These are phyloP conservation scores for Saturnispora halmiae DNA, from an alignment of 805 yeast genomes.

Conservation along the genomic window DNA sequence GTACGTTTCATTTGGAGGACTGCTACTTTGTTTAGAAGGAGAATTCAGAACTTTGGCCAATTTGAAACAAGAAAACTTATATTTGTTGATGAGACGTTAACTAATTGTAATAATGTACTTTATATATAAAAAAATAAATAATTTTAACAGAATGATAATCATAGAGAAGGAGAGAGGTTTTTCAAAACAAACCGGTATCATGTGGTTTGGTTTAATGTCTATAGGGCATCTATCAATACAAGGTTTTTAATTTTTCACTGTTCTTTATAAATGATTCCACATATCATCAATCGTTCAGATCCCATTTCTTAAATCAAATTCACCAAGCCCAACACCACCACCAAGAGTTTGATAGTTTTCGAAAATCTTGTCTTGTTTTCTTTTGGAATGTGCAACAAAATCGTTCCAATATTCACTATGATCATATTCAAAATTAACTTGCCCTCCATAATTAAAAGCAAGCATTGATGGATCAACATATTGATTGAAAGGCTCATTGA, in stretches of 20 bases:
- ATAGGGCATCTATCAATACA: too few species aligned
- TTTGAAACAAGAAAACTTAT: slow-evolving; percentile 90
- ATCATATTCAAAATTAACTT: slow-evolving; percentile 70
- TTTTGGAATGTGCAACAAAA: slow-evolving; percentile 49
- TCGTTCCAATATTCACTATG: slow-evolving; percentile 79
- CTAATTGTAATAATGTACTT: too few species aligned
- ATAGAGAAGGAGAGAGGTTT: too few species aligned
- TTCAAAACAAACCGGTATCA: too few species aligned
- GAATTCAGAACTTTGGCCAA: slow-evolving; percentile 80
- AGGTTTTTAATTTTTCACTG: too few species aligned
- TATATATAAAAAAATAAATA: too few species aligned
- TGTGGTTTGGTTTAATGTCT: too few species aligned
- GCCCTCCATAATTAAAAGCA: slow-evolving; percentile 78
- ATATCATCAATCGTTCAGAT: too few species aligned
- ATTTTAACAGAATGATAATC: not conserved
- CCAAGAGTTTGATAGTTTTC: slow-evolving; percentile 68
- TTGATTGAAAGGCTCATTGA: slow-evolving; percentile 77
- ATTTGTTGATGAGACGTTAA: slow-evolving; percentile 69
- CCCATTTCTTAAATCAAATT: slow-evolving; percentile 59
- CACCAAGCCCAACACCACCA: slow-evolving; percentile 67
- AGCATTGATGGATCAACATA: slow-evolving; percentile 78
- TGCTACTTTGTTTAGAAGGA: slow-evolving; percentile 89
- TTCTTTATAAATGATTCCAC: too few species aligned
- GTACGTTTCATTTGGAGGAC: slow-evolving; percentile 92
- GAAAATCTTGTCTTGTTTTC: slow-evolving; percentile 49